Percentiles rank a stretch among this genome's conserved stretches.
These are phyloP conservation scores for Populus hybrid DNA, from an alignment of 441 rosid genomes.

Conservation along the genomic window DNA sequence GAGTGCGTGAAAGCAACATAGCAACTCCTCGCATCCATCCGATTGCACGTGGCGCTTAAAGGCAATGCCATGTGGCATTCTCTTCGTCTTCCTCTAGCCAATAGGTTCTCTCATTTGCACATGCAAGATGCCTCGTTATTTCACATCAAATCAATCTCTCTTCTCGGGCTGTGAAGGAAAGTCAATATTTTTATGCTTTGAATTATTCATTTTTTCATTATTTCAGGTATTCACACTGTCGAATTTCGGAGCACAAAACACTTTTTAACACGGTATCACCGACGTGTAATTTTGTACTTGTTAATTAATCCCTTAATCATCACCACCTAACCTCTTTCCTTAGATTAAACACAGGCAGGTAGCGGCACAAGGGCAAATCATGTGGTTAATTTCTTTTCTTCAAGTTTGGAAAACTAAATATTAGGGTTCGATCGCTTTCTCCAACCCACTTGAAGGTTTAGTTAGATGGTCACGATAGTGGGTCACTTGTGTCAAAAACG, in stretches of 20 bases:
- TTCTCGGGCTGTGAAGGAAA: background rate
- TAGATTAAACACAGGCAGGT: too few relatives aligned
- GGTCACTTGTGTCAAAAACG: background rate
- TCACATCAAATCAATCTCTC: slow-evolving; percentile 27
- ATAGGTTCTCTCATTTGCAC: slow-evolving; percentile 25
- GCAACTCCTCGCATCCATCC: slow-evolving; percentile 22
- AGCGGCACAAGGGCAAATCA: too few relatives aligned
- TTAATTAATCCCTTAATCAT: too few relatives aligned
- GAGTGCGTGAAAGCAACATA: slow-evolving; percentile 24
- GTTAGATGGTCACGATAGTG: background rate
- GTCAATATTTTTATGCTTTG: background rate
- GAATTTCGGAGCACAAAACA: background rate
- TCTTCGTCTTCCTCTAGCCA: slow-evolving; percentile 22
- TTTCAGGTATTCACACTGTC: background rate
- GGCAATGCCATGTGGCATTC: slow-evolving; percentile 23
- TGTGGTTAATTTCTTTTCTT: too few relatives aligned
- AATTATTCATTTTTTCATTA: background rate
- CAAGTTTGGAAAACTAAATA: too few relatives aligned
- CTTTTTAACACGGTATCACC: background rate
- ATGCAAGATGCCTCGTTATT: slow-evolving; percentile 17
- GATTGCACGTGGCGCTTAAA: slow-evolving; percentile 20
- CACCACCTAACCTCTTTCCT: background rate
- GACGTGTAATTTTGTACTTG: background rate
- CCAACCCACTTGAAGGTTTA: background rate
- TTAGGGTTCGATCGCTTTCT: background rate